Base-by-base conservation (phyloP, 1,139 yeast genomes). In the Chernovozyma sophiae-reginae region DNA sequence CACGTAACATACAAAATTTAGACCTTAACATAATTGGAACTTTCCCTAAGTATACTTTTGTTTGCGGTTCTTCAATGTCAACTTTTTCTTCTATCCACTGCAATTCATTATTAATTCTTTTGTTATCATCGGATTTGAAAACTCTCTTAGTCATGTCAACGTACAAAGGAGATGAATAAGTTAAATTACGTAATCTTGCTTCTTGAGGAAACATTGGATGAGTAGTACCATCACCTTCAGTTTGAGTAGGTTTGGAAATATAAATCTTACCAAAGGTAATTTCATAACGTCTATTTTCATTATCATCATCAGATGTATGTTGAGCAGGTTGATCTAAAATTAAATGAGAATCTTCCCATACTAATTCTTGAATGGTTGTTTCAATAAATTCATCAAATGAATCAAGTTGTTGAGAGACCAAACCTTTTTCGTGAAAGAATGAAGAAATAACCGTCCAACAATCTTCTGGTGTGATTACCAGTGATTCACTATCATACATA, bases 171-270 rank as follows among this genome's bases (percentile, higher is more conserved):
- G 97, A 86, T 4, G 97, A 86, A 59, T 94, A 94, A 0, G 99
- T 94, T 64, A 94, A 74, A 58, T 92, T 92, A 65, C 99, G 81
- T 47, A 92, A 74, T 52, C 99, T 77, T 7, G 98, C 98, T 62
- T 94, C 99, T 63, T 94, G 98, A 10, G 99, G 98, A 60, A 86
- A 86, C 84, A 94, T 81, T 14, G 96, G 95, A 53, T 89, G 94
- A n/a, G 97, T 90, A 24, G 96, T 89, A 68, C 99, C 99, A 66
- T 94, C 99, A 24, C 97, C 96, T 68, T 94, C 99, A 16, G 97
- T 94, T 78, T 92, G 96, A 35, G 96, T 87, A 30, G 99, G 98
- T 54, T 92, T 86, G 29, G 97, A 89, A 49, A 94, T 80, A 62
- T 86, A 94, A 54, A 94, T 92, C 62, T 92, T 94, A 46, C 98